Base-by-base conservation (phyloP, 2,329 filamentous ascomycete genomes). In the Talaromyces sp. region DNA sequence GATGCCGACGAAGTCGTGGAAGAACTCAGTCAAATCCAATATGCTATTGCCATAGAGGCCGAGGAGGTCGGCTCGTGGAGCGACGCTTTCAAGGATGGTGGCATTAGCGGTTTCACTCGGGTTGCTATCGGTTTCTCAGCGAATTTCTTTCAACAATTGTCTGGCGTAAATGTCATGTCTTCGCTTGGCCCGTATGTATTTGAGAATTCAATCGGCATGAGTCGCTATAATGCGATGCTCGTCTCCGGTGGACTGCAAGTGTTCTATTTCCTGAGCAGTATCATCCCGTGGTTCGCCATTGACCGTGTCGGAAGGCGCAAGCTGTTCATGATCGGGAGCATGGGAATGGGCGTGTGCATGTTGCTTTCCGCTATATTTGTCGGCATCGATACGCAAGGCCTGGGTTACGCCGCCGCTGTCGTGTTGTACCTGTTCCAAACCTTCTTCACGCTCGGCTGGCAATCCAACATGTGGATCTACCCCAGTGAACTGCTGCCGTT, bases 401-500 rank as follows among this genome's bases (percentile, higher is more conserved):
- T 71, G 5, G 69, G 76, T 45, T 79, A 78, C 70, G 77, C 77
- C 51, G 77, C 77, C 5, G 76, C 83, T 10, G 87, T 89, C 3
- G 88, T 88, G 65, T 77, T 91, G n/a, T 91, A 91, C 77, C 83
- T 87, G 2, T 91, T 89, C 76, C 90, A 90, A 70, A 86, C 87
- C 2, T 88, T 86, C 63, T 90, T 90, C 68, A 88, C 87, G 36
- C 87, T 87, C 0, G 87, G 86, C 1, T 89, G 86, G 83, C 74
- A 89, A 17, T 86, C 87, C n/a, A 80, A 89, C 25, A 87, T 87
- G 1, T 90, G 86, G 87, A 61, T 78, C 64, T 78, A 79, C 65
- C 78, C 82, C 0, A 81, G 83, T 58, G 84, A 84, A 69, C 75
- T 84, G 71, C 84, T 83, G 65, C 84, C 84, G 5, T 79, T 85